Base-by-base conservation (phyloP, 257 asterid genomes). In the Jasminum sambac region DNA sequence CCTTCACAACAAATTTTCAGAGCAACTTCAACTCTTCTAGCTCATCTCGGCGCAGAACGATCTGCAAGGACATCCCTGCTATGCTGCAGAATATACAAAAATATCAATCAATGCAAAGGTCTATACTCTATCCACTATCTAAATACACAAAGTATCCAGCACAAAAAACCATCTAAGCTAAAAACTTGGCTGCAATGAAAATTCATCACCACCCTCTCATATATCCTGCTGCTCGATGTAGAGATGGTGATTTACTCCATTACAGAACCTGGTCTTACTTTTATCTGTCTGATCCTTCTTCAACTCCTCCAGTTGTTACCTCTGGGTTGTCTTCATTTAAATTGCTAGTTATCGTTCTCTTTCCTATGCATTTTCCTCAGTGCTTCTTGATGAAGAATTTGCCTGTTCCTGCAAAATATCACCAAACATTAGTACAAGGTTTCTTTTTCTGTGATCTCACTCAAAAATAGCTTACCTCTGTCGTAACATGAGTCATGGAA, bases 351-450 rank as follows among this genome's bases (percentile, higher is more conserved):
- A 19, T 30, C 4, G 0, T 0, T 55, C 11, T 55, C 6, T 55
- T 23, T 16, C 21, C 62, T 55, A 10, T 21, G 62, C 16, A 55
- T 19, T 2, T 21, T 55, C 62, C 7, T 55, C 62, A 23, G 23
- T 23, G 36, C 36, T 55, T 55, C 36, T 23, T 14, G 62, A 11
- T 55, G 62, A 55, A 55, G 62, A 55, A 55, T 55, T 55, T 55
- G 62, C 10, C 23, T 26, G 62, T 55, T 55, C 8, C 62, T 23
- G 62, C 62, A 55, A 6, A 55, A 2, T 50, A 50, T 50, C 25
- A 8, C 24, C 6, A 23, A 55, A 21, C 11, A 6, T 17, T 21
- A 34, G 16, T 55, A 23, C 8, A 34, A 55, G 23, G 5, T 17
- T 50, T 50, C 19, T 13, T 46, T 52, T 52, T 8, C 24, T 1